These are phyloP conservation scores for Penicillium desertorum DNA, from an alignment of 495 filamentous ascomycete genomes.

Conservation along the genomic window DNA sequence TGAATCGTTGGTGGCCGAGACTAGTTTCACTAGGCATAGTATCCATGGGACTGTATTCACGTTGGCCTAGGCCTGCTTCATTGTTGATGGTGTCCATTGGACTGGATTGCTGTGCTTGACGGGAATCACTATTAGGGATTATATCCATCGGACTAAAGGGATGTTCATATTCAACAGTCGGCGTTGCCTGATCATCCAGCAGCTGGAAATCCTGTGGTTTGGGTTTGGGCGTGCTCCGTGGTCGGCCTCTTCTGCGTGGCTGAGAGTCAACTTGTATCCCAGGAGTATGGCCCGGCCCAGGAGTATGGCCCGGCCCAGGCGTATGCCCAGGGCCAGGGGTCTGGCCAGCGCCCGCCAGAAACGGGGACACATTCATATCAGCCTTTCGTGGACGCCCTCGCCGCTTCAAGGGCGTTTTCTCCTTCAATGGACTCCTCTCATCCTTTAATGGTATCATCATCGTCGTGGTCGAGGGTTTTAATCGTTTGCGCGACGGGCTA, in stretches of 20 bases:
- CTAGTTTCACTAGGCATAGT: background rate
- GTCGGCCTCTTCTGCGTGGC: slow-evolving; percentile 41
- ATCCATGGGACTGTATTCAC: slow-evolving; percentile 3
- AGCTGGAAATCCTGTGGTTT: slow-evolving; percentile 14
- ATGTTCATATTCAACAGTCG: slow-evolving; percentile 13
- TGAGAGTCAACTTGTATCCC: slow-evolving; percentile 16
- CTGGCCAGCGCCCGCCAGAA: slow-evolving; percentile 37
- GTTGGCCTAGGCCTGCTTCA: background rate
- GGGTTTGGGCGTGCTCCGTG: slow-evolving; percentile 31
- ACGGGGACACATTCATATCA: slow-evolving; percentile 38
- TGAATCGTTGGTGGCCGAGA: slow-evolving; percentile 12
- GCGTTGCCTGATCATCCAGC: slow-evolving; percentile 21
- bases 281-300: slow-evolving; percentile 5
- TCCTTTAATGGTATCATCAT: slow-evolving; percentile 57
- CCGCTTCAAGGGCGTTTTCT: slow-evolving; percentile 38
- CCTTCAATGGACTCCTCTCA: slow-evolving; percentile 32
- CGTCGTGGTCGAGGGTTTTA: slow-evolving; percentile 45
- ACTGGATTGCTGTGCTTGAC: slow-evolving; percentile 22
- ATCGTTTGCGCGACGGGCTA: slow-evolving; percentile 38
- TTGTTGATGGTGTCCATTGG: slow-evolving; percentile 8
- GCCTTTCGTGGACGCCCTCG: slow-evolving; percentile 51
- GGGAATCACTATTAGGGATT: slow-evolving; percentile 17
- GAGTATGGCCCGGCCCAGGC: slow-evolving; percentile 10
- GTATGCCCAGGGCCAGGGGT: slow-evolving; percentile 24
- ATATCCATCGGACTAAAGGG: slow-evolving; percentile 29